Evolutionary conservation across 2,329 filamentous ascomycete genomes (phyloP).

Genomic region (Diaporthe capsici): DNA sequence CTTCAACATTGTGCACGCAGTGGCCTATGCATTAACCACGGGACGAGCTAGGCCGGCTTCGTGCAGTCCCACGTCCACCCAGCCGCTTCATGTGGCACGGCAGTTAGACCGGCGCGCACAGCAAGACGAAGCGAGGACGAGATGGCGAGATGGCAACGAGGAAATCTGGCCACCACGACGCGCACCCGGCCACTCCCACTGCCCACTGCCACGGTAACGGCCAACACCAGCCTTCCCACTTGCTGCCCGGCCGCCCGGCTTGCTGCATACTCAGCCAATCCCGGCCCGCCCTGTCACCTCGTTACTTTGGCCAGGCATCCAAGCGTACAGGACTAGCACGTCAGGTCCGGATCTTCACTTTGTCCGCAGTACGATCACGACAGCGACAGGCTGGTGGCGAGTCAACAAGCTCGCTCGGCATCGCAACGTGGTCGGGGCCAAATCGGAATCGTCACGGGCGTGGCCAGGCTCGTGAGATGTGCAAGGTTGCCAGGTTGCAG

Average conservation of each 20-base stretch:
- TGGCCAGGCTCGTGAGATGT: slow-evolving; percentile 17
- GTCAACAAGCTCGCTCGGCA: slow-evolving; percentile 31
- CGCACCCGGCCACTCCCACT: slow-evolving; percentile 20
- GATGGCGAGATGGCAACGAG: slow-evolving; percentile 32
- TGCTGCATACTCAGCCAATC: slow-evolving; percentile 31
- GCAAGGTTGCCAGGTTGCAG: slow-evolving; percentile 10
- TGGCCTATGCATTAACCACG: slow-evolving; percentile 22
- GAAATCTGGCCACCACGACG: slow-evolving; percentile 23
- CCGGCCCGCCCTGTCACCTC: slow-evolving; percentile 7
- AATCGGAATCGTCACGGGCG: neutral
- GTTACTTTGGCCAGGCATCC: slow-evolving; percentile 18
- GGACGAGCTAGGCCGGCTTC: slow-evolving; percentile 17
- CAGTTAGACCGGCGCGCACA: slow-evolving; percentile 12
- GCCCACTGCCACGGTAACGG: slow-evolving; percentile 25
- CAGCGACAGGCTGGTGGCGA: slow-evolving; percentile 23
- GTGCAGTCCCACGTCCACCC: slow-evolving; percentile 13
- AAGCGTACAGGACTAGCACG: slow-evolving; percentile 27
- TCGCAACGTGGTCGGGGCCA: slow-evolving; percentile 5
- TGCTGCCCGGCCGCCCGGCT: slow-evolving; percentile 21
- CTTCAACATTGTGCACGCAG: neutral
- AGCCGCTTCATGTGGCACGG: slow-evolving; percentile 33
- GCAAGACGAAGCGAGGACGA: slow-evolving; percentile 24
- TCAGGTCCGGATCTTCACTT: slow-evolving; percentile 1
- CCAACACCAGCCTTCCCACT: slow-evolving; percentile 17
- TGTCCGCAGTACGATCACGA: slow-evolving; percentile 20